Conservation (phyloP, 1,284 basidiomycete species). For the Chalciporus piperatoides region DNA sequence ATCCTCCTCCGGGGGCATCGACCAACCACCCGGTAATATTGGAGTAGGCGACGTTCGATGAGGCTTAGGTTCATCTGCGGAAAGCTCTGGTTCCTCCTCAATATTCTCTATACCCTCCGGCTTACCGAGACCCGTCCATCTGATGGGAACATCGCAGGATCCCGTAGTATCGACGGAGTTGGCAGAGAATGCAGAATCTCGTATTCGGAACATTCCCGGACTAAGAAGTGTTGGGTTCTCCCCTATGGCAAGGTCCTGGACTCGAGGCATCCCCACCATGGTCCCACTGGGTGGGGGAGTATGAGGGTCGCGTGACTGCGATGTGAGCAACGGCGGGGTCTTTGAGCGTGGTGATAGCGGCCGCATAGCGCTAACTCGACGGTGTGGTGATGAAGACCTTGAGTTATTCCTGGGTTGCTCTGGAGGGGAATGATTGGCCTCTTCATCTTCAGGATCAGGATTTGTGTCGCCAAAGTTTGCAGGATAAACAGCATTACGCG, state of each 20-base stretch:
- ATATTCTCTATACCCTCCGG: conserved; percentile 32
- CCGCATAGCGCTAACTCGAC: conserved; percentile 25
- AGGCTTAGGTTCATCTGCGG: conserved; percentile 22
- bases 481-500: conserved; percentile 20
- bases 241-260: conserved; percentile 22
- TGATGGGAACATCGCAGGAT: conserved; percentile 46
- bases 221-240: conserved; percentile 40
- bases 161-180: conserved; percentile 37
- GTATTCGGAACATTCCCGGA: conserved; percentile 42
- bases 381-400: conserved; percentile 31
- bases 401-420: conserved; percentile 18
- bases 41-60: conserved; percentile 17
- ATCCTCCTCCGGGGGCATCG: conserved; percentile 28
- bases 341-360: conserved; percentile 33
- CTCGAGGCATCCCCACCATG: conserved; percentile 11
- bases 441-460: conserved; percentile 17
- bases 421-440: conserved; percentile 11
- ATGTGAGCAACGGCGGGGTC: conserved; percentile 32
- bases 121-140: conserved; percentile 46
- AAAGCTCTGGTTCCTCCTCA: conserved; percentile 31
- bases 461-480: conserved; percentile 11
- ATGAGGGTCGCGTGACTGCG: conserved; percentile 28
- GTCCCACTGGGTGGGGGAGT: conserved; percentile 23
- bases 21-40: conserved; percentile 32
- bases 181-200: conserved; percentile 53